A percentile compares a stretch with the other conserved stretches of the same genome.
Conservation (phyloP, 2,329 filamentous ascomycete species). For the Tolypocladium inflatum region DNA sequence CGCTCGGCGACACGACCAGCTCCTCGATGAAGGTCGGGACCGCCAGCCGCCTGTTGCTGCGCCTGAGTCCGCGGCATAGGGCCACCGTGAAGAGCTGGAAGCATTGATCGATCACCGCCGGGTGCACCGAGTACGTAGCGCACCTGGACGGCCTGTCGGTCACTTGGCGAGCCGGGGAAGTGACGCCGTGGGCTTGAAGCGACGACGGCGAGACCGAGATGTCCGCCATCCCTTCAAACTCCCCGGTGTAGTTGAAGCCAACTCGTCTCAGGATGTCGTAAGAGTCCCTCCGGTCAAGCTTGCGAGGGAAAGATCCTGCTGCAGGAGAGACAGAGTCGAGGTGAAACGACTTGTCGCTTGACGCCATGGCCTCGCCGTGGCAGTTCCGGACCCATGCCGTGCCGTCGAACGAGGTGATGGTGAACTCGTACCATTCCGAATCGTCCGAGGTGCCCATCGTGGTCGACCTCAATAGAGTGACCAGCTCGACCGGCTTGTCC, state of each 20-base stretch:
- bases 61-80: slow-evolving; percentile 8
- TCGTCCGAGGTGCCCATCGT: slow-evolving; percentile 9
- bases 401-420: slow-evolving; percentile 15
- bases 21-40: slow-evolving; percentile 4
- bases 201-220: not conserved
- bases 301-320: not conserved
- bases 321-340: not conserved
- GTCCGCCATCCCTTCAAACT: not conserved
- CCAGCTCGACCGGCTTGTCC: slow-evolving; percentile 15
- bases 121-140: slow-evolving; percentile 22
- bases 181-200: no score
- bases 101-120: slow-evolving; percentile 23
- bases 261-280: not conserved
- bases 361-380: slow-evolving; percentile 9
- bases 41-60: slow-evolving; percentile 8
- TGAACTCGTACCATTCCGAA: slow-evolving; percentile 17
- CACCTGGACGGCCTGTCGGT: not conserved
- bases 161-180: not conserved
- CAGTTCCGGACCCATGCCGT: slow-evolving; percentile 19
- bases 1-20: not conserved
- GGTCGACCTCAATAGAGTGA: slow-evolving; percentile 15
- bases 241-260: slow-evolving; percentile 2
- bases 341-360: not conserved
- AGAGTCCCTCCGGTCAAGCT: not conserved
- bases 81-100: slow-evolving; percentile 19